Evolutionary conservation across 768 basidiomycete genomes (phyloP), one percentile per base, ranked within the genome.

Genomic region (Mycena floridula): DNA sequence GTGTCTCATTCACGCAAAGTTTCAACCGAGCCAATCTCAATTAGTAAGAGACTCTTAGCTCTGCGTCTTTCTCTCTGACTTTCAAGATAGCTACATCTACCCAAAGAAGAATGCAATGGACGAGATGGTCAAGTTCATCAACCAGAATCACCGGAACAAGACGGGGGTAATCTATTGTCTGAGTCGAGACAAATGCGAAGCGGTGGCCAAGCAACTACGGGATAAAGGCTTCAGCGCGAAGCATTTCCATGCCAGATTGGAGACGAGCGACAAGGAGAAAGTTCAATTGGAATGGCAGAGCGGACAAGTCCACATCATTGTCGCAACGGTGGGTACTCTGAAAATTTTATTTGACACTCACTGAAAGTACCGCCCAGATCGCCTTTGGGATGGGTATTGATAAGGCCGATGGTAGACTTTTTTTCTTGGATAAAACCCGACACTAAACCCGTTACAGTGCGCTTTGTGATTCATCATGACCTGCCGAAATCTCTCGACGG

Each of bases 361-460:
- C 12, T 23, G 49, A 25, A n/a, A n/a, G 11, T 32, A 13, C 48
- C 42, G 22, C 32, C 4, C 25, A 93, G 91, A 81, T 93, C 51
- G 93, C 93, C 0, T 98, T 98, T 60, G 95, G 95, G 9, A 98
- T 98, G 93, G 94, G 95, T 1, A 89, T 95, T 40, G 89, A 94
- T 62, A 93, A 94, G 60, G 61, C 81, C 5, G 77, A 89, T 54
- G 86, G 85, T 85, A 59, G 50, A 12, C 7, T 45, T 27, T 38
- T 32, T 18, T 5, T 18, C 16, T 25, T 38, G 42, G 20, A 41
- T 11, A 7, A 47, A 22, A 22, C 39, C 23, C 23, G 28, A 3
- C 27, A n/a, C 24, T 40, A 48, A 49, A 24, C 21, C 18, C 13
- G 16, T 3, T 16, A 15, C 46, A 91, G 92, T 95, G 6, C 86